phyloP scores from a whole-genome alignment of 2,329 filamentous ascomycete species.

The Pseudocercospora fijiensis region DNA sequence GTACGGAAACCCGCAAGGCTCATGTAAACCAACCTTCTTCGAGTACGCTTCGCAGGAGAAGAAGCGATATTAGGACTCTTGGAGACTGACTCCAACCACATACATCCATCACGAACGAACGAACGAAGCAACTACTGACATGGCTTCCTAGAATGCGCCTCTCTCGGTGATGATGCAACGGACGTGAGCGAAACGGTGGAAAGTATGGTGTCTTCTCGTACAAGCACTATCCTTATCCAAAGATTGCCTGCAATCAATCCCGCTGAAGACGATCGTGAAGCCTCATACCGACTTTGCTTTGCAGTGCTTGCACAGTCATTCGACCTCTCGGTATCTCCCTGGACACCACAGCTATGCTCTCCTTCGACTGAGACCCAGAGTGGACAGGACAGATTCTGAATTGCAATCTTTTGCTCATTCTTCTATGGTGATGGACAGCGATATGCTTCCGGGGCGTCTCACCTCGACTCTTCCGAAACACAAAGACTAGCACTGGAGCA shows the following conservation, averaged over 20 bases:
- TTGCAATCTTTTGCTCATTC: conserved; percentile 52
- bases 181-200: conserved; percentile 14
- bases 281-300: conserved; percentile 34
- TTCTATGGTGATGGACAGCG: conserved; percentile 49
- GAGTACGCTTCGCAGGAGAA: conserved; percentile 7
- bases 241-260: conserved; percentile 8
- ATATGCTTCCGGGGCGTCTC: conserved; percentile 48
- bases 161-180: conserved; percentile 10
- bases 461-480: conserved; percentile 45
- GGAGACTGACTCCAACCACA: conserved; percentile 6
- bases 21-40: conserved; percentile 2
- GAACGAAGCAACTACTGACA: conserved; percentile 3
- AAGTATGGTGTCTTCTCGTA: conserved; percentile 13
- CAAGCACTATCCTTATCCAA: conserved; percentile 14
- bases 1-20: conserved; percentile 10
- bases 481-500: conserved; percentile 42
- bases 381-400: conserved; percentile 43
- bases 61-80: conserved; percentile 9
- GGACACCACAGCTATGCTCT: conserved; percentile 50
- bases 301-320: conserved; percentile 43
- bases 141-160: conserved; percentile 9
- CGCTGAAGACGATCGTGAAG: conserved; percentile 10
- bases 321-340: conserved; percentile 40
- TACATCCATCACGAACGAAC: too few species aligned
- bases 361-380: conserved; percentile 42